A percentile compares a stretch with the other conserved stretches of the same genome.
These are phyloP conservation scores for Scleromitrula shiraiana DNA, from an alignment of 2,329 filamentous ascomycete genomes.

Conservation along the genomic window DNA sequence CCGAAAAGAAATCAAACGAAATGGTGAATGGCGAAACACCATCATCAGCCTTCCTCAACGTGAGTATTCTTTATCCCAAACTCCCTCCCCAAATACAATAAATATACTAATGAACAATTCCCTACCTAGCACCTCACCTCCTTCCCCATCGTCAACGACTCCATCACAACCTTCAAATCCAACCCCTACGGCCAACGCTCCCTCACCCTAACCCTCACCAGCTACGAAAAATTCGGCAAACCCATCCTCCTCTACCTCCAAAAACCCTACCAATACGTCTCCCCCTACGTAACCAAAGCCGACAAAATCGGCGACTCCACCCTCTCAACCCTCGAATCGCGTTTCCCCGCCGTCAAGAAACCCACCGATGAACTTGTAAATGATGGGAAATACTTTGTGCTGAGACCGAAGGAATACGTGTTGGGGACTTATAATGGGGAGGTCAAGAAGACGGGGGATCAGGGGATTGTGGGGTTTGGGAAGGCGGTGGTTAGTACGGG, in stretches of 20 bases:
- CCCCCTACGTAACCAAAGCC: slow-evolving; percentile 76
- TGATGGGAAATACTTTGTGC: slow-evolving; percentile 53
- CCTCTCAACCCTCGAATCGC: slow-evolving; percentile 60
- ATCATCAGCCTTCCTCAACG: slow-evolving; percentile 39
- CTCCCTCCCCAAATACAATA: background rate
- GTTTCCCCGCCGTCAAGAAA: slow-evolving; percentile 67
- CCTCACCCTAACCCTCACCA: slow-evolving; percentile 36
- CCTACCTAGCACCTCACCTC: slow-evolving; percentile 64
- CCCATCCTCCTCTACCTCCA: slow-evolving; percentile 72
- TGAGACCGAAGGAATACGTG: slow-evolving; percentile 56
- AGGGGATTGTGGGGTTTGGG: slow-evolving; percentile 56
- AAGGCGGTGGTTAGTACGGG: slow-evolving; percentile 64
- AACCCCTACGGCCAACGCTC: slow-evolving; percentile 81
- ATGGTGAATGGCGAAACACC: slow-evolving; percentile 44
- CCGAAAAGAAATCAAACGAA: slow-evolving; percentile 10
- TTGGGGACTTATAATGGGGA: slow-evolving; percentile 48
- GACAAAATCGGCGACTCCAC: slow-evolving; percentile 69
- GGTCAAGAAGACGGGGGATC: slow-evolving; percentile 55
- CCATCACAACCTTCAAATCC: slow-evolving; percentile 68
- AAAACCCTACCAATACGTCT: slow-evolving; percentile 73
- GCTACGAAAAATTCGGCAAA: slow-evolving; percentile 48
- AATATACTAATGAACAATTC: slow-evolving; percentile 5
- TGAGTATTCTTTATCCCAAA: slow-evolving; percentile 31
- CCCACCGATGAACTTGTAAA: slow-evolving; percentile 62
- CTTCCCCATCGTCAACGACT: slow-evolving; percentile 77